A percentile compares a stretch with the other conserved stretches of the same genome.
Evolutionary conservation across 163 green algal genomes (phyloP).

Genomic region (Scenedesmus sp.): DNA sequence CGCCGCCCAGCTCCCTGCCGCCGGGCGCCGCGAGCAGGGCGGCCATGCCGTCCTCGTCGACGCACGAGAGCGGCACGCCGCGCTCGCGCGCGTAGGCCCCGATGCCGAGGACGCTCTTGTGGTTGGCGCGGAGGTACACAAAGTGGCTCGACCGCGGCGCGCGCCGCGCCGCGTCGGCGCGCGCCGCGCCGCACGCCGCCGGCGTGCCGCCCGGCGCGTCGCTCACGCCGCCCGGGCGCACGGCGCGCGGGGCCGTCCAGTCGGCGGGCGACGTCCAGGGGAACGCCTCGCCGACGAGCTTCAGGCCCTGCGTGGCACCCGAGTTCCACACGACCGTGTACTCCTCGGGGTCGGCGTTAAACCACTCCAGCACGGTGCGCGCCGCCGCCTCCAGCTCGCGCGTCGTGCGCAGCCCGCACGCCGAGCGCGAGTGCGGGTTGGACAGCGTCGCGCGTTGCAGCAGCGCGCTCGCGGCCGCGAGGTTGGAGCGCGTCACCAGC

Average conservation of each 20-base stretch:
- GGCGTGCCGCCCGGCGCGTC: background rate
- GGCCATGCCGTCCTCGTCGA: constrained; percentile 57
- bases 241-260: constrained; percentile 6
- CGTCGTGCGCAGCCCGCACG: constrained; percentile 1
- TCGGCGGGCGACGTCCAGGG: constrained; percentile 51
- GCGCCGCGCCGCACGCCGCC: background rate
- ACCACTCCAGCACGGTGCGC: constrained; percentile 17
- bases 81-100: constrained; percentile 52
- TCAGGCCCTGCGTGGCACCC: constrained; percentile 62
- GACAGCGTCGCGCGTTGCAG: constrained; percentile 3
- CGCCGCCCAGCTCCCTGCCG: background rate
- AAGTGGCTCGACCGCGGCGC: constrained; percentile 15
- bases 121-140: constrained; percentile 50
- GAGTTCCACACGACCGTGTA: constrained; percentile 32
- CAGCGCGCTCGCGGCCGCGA: constrained; percentile 8
- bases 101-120: constrained; percentile 75
- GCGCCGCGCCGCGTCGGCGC: constrained; percentile 17
- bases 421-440: constrained; percentile 25
- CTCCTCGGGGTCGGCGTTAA: constrained; percentile 34
- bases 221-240: constrained; percentile 17
- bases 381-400: constrained; percentile 1
- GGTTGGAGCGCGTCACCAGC: constrained; percentile 13
- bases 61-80: constrained; percentile 40
- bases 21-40: constrained; percentile 41
- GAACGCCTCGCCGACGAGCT: constrained; percentile 70